A percentile compares a stretch with the other conserved stretches of the same genome.
Conservation (phyloP, 768 basidiomycete genomes). For the Fistulinella prunicolor region DNA sequence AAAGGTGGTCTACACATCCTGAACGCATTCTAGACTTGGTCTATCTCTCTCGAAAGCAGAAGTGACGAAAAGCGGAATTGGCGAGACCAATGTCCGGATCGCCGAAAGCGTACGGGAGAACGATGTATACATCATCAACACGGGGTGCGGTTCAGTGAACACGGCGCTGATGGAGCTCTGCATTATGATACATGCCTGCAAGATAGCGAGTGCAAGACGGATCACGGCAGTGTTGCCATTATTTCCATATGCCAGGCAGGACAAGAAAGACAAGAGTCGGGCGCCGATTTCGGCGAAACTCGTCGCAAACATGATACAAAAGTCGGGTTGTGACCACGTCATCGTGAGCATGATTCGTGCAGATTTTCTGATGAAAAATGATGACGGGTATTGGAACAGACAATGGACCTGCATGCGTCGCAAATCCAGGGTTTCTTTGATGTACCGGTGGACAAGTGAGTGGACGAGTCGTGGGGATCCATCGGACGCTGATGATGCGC, state of each 20-base stretch:
- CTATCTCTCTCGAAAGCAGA: conserved; percentile 84
- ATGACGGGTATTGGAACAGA: conserved; percentile 44
- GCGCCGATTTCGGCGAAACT: conserved; percentile 98
- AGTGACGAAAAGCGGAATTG: conserved; percentile 83
- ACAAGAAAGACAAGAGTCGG: conserved; percentile 99
- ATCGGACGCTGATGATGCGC: conserved; percentile 13
- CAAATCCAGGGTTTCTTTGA: conserved; percentile 99
- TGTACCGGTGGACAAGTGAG: conserved; percentile 98
- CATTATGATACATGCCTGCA: conserved; percentile 99
- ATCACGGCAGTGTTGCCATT: conserved; percentile 98
- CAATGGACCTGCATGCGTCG: conserved; percentile 98
- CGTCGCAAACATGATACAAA: conserved; percentile 96
- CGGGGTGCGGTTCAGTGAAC: conserved; percentile 82
- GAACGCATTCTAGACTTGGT: conserved; percentile 65
- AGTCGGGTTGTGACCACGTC: conserved; percentile 92
- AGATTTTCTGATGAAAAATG: neutral
- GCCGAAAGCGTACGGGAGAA: conserved; percentile 95
- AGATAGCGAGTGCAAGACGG: conserved; percentile 96
- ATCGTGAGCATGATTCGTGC: conserved; percentile 59
- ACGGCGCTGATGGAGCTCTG: conserved; percentile 96
- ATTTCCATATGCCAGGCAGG: conserved; percentile 96
- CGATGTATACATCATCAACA: conserved; percentile 98
- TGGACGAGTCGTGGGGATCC: conserved; percentile 19
- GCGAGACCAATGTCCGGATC: conserved; percentile 90
- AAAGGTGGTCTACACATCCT: conserved; percentile 17